Evolutionary conservation across 2,329 filamentous ascomycete genomes (phyloP).

Genomic region (Raffaelea deltoideospora): DNA sequence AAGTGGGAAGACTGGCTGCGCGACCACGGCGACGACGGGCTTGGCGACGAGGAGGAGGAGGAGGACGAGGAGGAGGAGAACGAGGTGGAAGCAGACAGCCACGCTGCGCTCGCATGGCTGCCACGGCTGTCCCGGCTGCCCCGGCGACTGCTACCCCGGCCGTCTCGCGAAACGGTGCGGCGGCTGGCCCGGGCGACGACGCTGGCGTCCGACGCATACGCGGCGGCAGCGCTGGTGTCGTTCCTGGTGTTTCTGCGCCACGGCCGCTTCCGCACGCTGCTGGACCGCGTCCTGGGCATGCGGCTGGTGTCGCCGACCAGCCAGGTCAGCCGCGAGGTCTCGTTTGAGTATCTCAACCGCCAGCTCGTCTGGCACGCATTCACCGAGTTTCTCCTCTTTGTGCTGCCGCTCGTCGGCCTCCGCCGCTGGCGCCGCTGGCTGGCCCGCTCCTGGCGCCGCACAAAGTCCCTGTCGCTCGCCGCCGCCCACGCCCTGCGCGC

Average conservation of each 20-base stretch:
- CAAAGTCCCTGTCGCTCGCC: constrained; percentile 53
- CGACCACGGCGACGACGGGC: constrained; percentile 55
- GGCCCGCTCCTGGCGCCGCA: constrained; percentile 70
- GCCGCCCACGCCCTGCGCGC: constrained; percentile 22
- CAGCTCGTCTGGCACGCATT: constrained; percentile 99
- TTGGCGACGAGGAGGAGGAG: constrained; percentile 16
- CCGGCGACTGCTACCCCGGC: too few species aligned
- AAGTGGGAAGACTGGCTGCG: constrained; percentile 84
- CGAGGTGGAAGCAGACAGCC: background rate
- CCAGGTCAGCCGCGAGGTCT: constrained; percentile 80
- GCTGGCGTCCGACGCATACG: constrained; percentile 56
- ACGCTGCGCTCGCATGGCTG: background rate
- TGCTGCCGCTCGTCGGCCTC: constrained; percentile 92
- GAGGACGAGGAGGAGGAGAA: background rate
- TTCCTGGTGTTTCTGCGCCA: constrained; percentile 87
- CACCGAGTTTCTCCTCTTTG: constrained; percentile 93
- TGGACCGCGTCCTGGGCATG: constrained; percentile 73
- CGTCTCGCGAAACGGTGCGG: too few species aligned
- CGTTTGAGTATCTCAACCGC: constrained; percentile 92
- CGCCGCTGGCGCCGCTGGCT: constrained; percentile 85
- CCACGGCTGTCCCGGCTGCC: constrained; percentile 5
- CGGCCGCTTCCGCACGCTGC: constrained; percentile 77
- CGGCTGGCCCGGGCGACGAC: constrained; percentile 56
- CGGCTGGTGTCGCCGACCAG: constrained; percentile 72
- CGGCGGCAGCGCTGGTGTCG: constrained; percentile 64